Base-by-base conservation (phyloP, 176 grass and related monocot species). In the Neostapfia colusana region DNA sequence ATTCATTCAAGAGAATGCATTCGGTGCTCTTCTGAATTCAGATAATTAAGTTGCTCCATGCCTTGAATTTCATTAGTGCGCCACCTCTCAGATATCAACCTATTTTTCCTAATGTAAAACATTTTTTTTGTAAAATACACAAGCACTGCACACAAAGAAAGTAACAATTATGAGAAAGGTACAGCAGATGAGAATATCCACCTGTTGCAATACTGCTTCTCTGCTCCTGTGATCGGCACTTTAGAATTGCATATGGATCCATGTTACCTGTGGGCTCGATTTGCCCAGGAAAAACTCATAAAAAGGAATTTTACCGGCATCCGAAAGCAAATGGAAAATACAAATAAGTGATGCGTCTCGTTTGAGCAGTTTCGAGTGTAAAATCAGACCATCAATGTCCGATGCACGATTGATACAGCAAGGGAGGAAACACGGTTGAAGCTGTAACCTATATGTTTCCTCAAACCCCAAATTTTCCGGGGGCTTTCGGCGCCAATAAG, bases 161-260 rank as follows among this genome's bases (percentile, higher is more conserved):
- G 39, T 45, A n/a, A 17, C 10, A 27, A 45, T 56, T 13, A 40
- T 16, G 34, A 8, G 0, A 64, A 3, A 61, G 24, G 16, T 62
- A 14, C 59, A 63, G 59, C 21, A 18, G 16, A 65, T 27, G 65
- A 65, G 50, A 36, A 39, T 16, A 74, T 54, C 50, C 13, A 99
- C 95, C 89, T 42, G 79, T 53, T 89, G 91, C 91, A 45, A 99
- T 77, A 40, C 89, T 95, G 77, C 95, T 99, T 67, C 65, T 95
- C 80, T 99, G 89, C 77, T 99, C 95, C 63, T 99, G 95, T 42
- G 95, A 86, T 49, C 89, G 85, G 83, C 83, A 95, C 82, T 56
- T 85, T 10, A 99, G 65, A 78, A 95, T 46, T 43, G 87, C 91
- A 43, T 95, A 99, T 0, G 95, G 95, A 77, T 99, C 95, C 92